A percentile compares a stretch with the other conserved stretches of the same genome.
Evolutionary conservation across 257 asterid species (phyloP).

Genomic region (Marsdenia floribunda): DNA sequence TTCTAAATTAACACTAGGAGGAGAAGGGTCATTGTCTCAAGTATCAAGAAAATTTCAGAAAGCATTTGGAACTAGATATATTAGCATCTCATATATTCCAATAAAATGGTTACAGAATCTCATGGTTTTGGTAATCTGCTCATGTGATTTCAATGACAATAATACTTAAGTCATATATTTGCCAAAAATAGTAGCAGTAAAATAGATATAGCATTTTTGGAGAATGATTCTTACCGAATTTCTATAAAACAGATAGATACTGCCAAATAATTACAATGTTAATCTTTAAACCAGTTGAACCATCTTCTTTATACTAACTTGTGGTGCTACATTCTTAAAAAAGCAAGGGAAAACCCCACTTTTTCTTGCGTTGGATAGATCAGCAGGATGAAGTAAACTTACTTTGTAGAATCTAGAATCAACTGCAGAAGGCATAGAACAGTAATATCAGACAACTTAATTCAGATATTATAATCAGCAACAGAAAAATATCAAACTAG

Average conservation of each 20-base stretch:
- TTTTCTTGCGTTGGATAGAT: neutral
- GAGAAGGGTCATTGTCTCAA: neutral
- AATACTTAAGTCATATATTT: neutral
- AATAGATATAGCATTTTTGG: neutral
- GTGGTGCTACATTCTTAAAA: neutral
- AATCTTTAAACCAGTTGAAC: neutral
- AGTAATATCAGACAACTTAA: conserved; percentile 12
- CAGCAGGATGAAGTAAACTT: conserved; percentile 3
- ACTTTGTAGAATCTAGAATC: conserved; percentile 83
- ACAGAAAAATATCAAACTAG: neutral
- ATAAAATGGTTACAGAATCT: neutral
- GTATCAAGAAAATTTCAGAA: neutral
- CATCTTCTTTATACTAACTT: neutral
- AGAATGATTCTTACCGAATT: neutral
- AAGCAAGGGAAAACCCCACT: neutral
- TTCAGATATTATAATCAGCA: conserved; percentile 8
- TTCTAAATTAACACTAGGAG: neutral
- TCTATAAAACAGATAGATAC: neutral
- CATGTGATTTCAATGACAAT: neutral
- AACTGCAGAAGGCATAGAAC: conserved; percentile 40
- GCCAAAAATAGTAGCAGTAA: neutral
- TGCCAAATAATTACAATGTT: neutral
- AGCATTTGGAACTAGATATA: neutral
- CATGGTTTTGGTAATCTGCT: neutral
- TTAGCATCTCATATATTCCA: neutral